Evolutionary conservation across 1,284 basidiomycete genomes (phyloP).

Genomic region (Taiwanofungus camphoratus): DNA sequence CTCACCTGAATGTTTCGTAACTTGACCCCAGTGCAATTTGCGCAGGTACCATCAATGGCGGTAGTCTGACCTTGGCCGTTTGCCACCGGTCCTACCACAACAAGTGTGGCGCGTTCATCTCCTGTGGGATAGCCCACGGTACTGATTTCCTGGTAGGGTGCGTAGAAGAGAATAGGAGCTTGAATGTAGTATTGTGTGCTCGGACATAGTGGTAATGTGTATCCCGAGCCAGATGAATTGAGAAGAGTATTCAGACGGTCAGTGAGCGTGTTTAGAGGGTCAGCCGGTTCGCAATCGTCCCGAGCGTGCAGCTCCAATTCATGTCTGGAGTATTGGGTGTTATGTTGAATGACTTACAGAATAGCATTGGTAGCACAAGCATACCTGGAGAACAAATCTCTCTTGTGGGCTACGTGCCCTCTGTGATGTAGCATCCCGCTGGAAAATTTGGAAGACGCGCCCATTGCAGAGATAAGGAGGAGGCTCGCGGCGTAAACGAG

Average conservation of each 20-base stretch:
- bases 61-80: constrained; percentile 62
- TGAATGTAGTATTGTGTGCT: constrained; percentile 54
- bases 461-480: constrained; percentile 1
- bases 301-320: constrained; percentile 14
- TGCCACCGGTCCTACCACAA: constrained; percentile 49
- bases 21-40: constrained; percentile 49
- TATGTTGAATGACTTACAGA: background rate
- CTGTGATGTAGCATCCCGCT: constrained; percentile 4
- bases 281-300: constrained; percentile 42
- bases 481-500: constrained; percentile 5
- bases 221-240: constrained; percentile 59
- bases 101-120: constrained; percentile 44
- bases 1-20: constrained; percentile 69
- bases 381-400: constrained; percentile 6
- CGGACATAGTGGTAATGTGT: constrained; percentile 61
- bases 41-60: constrained; percentile 62
- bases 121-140: constrained; percentile 69
- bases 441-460: constrained; percentile 4
- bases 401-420: constrained; percentile 4
- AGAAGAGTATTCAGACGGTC: constrained; percentile 64
- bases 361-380: no score
- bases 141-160: constrained; percentile 70
- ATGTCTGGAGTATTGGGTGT: constrained; percentile 4
- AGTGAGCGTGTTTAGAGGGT: constrained; percentile 60
- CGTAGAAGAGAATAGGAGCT: constrained; percentile 59